Conservation (phyloP, 2,329 filamentous ascomycete species). For the Colletotrichum lindemuthianum region DNA sequence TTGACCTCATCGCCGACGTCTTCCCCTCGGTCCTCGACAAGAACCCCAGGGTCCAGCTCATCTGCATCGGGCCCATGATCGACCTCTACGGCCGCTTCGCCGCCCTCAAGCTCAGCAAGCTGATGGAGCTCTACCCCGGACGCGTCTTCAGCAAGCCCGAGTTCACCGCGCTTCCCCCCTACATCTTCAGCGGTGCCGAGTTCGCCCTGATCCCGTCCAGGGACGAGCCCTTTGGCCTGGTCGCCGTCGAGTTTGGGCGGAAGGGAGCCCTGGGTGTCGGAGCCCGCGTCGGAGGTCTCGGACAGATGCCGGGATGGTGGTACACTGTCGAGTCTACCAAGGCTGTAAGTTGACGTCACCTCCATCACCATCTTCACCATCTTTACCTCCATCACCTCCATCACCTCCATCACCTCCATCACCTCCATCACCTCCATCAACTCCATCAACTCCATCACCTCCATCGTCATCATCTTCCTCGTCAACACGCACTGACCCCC, state of each 20-base stretch:
- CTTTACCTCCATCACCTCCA: too few relatives aligned
- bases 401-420: too few relatives aligned
- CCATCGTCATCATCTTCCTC: too few relatives aligned
- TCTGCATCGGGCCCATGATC: conserved; percentile 72
- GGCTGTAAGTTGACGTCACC: conserved; percentile 45
- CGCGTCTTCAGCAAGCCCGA: conserved; percentile 74
- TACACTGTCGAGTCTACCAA: conserved; percentile 74
- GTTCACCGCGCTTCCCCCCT: conserved; percentile 72
- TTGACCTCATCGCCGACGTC: conserved; percentile 75
- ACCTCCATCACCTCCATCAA: too few relatives aligned
- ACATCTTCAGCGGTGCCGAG: conserved; percentile 74
- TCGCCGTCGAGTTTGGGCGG: conserved; percentile 75
- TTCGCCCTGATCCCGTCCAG: conserved; percentile 76
- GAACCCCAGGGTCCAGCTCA: conserved; percentile 67
- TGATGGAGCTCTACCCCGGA: conserved; percentile 73
- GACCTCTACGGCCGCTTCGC: conserved; percentile 76
- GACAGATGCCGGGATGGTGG: conserved; percentile 78
- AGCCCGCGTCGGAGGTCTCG: conserved; percentile 72
- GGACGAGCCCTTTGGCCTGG: conserved; percentile 75
- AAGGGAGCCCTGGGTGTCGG: conserved; percentile 75
- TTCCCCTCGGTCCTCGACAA: conserved; percentile 71
- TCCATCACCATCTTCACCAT: not conserved
- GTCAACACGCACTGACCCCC: not conserved
- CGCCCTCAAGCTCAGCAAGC: conserved; percentile 69
- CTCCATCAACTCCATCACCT: too few relatives aligned